Evolutionary conservation across 2,329 filamentous ascomycete genomes (phyloP).

Genomic region (Niveomyces coronatus): DNA sequence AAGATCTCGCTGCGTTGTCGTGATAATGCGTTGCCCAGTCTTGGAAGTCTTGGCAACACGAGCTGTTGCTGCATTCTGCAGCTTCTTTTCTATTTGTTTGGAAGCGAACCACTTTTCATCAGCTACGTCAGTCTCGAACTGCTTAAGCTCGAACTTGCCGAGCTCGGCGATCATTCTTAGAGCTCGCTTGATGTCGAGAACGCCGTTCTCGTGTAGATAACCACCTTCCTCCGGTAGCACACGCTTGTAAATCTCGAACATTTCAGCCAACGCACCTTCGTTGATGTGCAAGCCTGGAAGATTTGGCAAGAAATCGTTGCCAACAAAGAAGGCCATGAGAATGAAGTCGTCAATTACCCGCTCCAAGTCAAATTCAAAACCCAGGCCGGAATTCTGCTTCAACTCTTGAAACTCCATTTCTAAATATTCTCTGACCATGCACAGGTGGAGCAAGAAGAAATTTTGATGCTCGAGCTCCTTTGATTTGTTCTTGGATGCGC

Average conservation of each 20-base stretch:
- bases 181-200: constrained; percentile 78
- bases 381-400: constrained; percentile 59
- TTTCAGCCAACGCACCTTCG: constrained; percentile 88
- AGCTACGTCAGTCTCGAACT: constrained; percentile 82
- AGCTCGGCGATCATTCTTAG: constrained; percentile 71
- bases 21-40: constrained; percentile 58
- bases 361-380: constrained; percentile 85
- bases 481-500: constrained; percentile 75
- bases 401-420: constrained; percentile 95
- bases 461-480: constrained; percentile 98
- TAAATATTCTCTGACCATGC: constrained; percentile 93
- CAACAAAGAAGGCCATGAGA: constrained; percentile 98
- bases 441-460: constrained; percentile 94
- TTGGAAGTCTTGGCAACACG: constrained; percentile 40
- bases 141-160: constrained; percentile 78
- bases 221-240: constrained; percentile 79
- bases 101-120: constrained; percentile 88
- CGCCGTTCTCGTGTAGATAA: constrained; percentile 92
- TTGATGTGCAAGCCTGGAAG: constrained; percentile 96
- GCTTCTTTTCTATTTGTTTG: constrained; percentile 63
- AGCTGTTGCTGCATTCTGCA: constrained; percentile 44
- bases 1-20: constrained; percentile 68
- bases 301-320: constrained; percentile 97
- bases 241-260: constrained; percentile 95
- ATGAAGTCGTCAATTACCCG: constrained; percentile 98